Evolutionary conservation across 2,329 filamentous ascomycete genomes (phyloP).

Genomic region (Gyromitra esculenta): DNA sequence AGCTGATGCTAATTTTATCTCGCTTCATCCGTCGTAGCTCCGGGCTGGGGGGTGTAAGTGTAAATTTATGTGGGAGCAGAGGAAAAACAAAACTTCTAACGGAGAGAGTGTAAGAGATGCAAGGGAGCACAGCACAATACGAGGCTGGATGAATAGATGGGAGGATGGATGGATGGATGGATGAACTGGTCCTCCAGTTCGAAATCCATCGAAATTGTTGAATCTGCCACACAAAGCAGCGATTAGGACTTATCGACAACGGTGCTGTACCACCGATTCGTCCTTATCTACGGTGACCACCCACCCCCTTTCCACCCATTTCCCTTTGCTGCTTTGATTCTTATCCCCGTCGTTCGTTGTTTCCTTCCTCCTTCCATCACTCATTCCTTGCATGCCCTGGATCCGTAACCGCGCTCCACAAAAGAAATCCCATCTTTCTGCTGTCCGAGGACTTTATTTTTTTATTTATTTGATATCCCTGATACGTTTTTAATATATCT

Average conservation of each 20-base stretch:
- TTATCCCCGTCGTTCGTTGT: constrained; percentile 52
- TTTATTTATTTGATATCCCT: constrained; percentile 45
- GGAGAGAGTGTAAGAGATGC: constrained; percentile 24
- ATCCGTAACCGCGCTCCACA: constrained; percentile 52
- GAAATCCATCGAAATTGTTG: constrained; percentile 32
- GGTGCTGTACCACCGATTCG: constrained; percentile 50
- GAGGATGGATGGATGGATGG: constrained; percentile 16
- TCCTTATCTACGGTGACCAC: constrained; percentile 49
- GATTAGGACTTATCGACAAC: constrained; percentile 52
- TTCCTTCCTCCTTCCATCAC: constrained; percentile 52
- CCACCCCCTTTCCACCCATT: constrained; percentile 47
- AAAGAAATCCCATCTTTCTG: constrained; percentile 49
- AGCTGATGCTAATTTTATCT: constrained; percentile 52
- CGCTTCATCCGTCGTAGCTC: constrained; percentile 30
- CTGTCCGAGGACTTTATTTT: constrained; percentile 45
- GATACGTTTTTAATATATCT: constrained; percentile 37
- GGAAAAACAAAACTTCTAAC: constrained; percentile 32
- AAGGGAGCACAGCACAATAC: constrained; percentile 43
- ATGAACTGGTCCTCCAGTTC: constrained; percentile 24
- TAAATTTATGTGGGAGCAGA: constrained; percentile 16
- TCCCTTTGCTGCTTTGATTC: constrained; percentile 39
- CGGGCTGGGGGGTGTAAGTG: constrained; percentile 34
- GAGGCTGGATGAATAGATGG: constrained; percentile 28
- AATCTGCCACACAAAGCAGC: constrained; percentile 40
- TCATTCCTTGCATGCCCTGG: constrained; percentile 53